These are phyloP conservation scores for Rhodosporidiobolus sp. DNA, from an alignment of 768 basidiomycete genomes.

Conservation along the genomic window DNA sequence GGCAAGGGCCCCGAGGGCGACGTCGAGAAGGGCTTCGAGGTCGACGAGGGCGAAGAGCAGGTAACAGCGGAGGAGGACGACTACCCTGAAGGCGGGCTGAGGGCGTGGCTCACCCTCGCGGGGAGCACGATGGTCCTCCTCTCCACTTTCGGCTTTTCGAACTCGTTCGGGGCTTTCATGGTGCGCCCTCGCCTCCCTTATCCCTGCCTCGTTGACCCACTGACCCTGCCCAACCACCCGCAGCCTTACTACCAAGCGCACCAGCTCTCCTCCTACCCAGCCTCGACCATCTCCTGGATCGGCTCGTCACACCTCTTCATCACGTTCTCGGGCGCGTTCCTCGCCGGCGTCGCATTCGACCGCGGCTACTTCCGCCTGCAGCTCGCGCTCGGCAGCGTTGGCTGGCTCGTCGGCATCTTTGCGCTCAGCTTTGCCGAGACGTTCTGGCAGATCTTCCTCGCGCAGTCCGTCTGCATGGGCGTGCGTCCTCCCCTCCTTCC, in stretches of 20 bases:
- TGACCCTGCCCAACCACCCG: not conserved
- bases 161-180: slow-evolving; percentile 21
- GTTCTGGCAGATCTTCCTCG: slow-evolving; percentile 30
- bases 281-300: slow-evolving; percentile 50
- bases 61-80: not conserved
- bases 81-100: slow-evolving; percentile 22
- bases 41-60: not conserved
- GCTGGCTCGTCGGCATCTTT: slow-evolving; percentile 37
- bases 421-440: slow-evolving; percentile 18
- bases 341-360: slow-evolving; percentile 49
- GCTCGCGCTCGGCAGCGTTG: slow-evolving; percentile 25
- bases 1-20: not conserved
- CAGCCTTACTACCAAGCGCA: too few relatives aligned
- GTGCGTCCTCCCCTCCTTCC: slow-evolving; percentile 14
- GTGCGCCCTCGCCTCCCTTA: slow-evolving; percentile 37
- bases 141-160: slow-evolving; percentile 31
- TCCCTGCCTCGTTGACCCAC: slow-evolving; percentile 27
- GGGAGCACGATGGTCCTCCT: slow-evolving; percentile 26
- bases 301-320: slow-evolving; percentile 49
- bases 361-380: slow-evolving; percentile 45
- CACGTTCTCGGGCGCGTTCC: slow-evolving; percentile 45
- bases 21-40: not conserved
- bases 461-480: slow-evolving; percentile 35
- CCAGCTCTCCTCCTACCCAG: slow-evolving; percentile 46
- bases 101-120: slow-evolving; percentile 25